Conservation (phyloP, 2,329 filamentous ascomycete species). For the Xylaria sp. region DNA sequence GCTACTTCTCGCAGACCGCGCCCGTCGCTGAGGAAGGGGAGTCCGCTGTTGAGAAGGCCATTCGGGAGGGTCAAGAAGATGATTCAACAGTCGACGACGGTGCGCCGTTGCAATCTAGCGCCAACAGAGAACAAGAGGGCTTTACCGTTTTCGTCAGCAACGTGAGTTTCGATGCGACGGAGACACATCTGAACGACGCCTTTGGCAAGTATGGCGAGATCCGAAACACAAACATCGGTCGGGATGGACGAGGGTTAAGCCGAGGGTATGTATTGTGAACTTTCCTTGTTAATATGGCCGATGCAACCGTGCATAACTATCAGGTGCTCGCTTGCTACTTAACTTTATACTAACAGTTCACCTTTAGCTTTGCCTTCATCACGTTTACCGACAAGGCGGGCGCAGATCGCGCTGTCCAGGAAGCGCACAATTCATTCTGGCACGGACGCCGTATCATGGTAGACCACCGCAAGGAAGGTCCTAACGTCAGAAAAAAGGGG, state of each 20-base stretch:
- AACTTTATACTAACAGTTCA: conserved; percentile 30
- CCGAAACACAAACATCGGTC: conserved; percentile 36
- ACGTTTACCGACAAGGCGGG: conserved; percentile 35
- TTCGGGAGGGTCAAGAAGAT: conserved; percentile 11
- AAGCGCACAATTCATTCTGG: conserved; percentile 49
- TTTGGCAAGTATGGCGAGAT: conserved; percentile 60
- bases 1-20: conserved; percentile 49
- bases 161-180: conserved; percentile 74
- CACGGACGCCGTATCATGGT: conserved; percentile 49
- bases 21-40: conserved; percentile 39
- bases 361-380: conserved; percentile 47
- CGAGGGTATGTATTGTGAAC: conserved; percentile 45
- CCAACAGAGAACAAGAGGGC: neutral
- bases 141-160: conserved; percentile 72
- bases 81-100: neutral
- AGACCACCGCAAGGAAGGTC: conserved; percentile 40
- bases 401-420: conserved; percentile 41
- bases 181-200: conserved; percentile 67
- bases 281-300: neutral
- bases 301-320: neutral
- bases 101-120: conserved; percentile 10
- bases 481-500: conserved; percentile 34
- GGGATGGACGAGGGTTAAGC: conserved; percentile 46
- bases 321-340: neutral
- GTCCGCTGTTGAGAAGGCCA: conserved; percentile 12